Base-by-base conservation (phyloP, 176 grass and related monocot genomes). In the Thalia dealbata region DNA sequence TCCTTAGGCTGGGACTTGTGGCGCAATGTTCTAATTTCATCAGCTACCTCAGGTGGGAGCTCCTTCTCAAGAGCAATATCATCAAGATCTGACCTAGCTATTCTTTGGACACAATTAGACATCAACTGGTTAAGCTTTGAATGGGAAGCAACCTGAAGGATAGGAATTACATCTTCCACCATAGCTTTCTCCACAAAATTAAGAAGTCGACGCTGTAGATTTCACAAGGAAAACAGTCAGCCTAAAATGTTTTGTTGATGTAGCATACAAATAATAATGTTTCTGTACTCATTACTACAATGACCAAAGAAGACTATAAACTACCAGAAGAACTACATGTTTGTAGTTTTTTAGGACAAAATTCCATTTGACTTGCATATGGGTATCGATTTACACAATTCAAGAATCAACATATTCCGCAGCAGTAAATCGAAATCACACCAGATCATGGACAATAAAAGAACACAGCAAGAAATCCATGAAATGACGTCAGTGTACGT, bases 131-230 rank as follows among this genome's bases (percentile, higher is more conserved):
- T 64, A 21, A 87, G 83, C 24, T 91, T 73, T 46, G 90, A 85
- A 56, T 95, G 83, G 52, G 82, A 83, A 56, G 95, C 95, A 59
- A 99, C 95, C 67, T 78, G 78, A 48, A 99, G 42, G 66, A 99
- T 95, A 75, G 88, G 79, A 59, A 95, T 74, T 29, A 91, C 83
- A 35, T 95, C 95, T 87, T 99, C 95, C 26, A 93, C 90, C 32
- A 87, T 38, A 78, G 86, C 89, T 79, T 95, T 99, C 66, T 99
- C 90, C 24, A 99, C 90, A 81, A 99, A 95, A 46, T 91, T 99
- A 19, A 88, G 67, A 81, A 99, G 95, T 13, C 90, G 85, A 0
- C 95, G 83, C 95, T 99, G 90, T 65, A 81, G 42, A 35, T 83
- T 51, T 66, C 52, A 51, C 28, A 56, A 43, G 73, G 19, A 1